Conservation (phyloP, 2,329 filamentous ascomycete genomes). For the Penicillium sp. region DNA sequence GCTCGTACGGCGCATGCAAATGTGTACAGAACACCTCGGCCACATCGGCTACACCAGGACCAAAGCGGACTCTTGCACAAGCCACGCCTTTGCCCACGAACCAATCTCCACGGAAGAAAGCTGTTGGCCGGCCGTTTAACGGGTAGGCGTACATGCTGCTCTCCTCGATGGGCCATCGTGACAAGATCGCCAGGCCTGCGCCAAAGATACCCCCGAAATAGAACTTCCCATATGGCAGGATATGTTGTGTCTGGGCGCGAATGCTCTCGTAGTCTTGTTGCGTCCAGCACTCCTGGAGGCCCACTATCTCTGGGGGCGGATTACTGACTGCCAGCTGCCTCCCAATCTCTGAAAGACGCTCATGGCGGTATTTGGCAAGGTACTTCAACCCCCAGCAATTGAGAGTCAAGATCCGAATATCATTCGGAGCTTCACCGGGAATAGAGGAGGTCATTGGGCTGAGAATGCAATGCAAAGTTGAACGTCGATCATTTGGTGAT, state of each 20-base stretch:
- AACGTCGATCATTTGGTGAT: constrained; percentile 5
- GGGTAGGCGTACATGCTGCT: constrained; percentile 80
- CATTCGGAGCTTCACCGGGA: constrained; percentile 42
- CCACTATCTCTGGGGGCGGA: constrained; percentile 76
- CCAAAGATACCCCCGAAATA: constrained; percentile 88
- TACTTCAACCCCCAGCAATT: constrained; percentile 98
- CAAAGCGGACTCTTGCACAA: constrained; percentile 71
- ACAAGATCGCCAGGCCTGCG: constrained; percentile 81
- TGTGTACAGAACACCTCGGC: constrained; percentile 92
- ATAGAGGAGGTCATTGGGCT: constrained; percentile 16
- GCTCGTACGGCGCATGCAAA: constrained; percentile 82
- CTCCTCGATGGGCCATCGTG: constrained; percentile 87
- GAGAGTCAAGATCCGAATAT: constrained; percentile 76
- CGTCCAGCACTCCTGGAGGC: constrained; percentile 93
- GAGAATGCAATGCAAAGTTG: background rate
- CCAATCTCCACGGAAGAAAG: constrained; percentile 94
- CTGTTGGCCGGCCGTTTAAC: constrained; percentile 88
- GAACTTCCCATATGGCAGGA: constrained; percentile 88
- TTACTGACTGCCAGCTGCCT: constrained; percentile 65
- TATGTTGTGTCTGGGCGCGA: constrained; percentile 63
- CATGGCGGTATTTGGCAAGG: constrained; percentile 70
- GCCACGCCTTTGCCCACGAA: constrained; percentile 94
- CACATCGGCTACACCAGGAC: constrained; percentile 59
- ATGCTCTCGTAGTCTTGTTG: constrained; percentile 77
- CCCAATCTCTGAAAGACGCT: constrained; percentile 79